Conservation (phyloP, 2,329 filamentous ascomycete genomes). For the Cladosporium sp. region DNA sequence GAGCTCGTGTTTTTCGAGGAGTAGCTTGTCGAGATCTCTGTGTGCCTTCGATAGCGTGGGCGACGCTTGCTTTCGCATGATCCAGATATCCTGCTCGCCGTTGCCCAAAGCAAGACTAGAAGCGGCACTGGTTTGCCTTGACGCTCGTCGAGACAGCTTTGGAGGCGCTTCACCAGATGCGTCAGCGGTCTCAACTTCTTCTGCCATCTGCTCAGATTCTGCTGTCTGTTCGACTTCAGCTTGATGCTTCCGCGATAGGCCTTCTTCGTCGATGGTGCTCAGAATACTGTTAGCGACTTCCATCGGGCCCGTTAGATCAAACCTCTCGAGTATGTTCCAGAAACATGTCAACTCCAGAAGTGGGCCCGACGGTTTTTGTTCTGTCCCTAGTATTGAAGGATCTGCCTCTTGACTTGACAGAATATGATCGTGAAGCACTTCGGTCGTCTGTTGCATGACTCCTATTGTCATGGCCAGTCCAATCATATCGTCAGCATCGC, state of each 20-base stretch:
- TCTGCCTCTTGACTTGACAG: neutral
- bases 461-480: slow-evolving; percentile 76
- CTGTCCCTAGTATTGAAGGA: neutral
- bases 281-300: slow-evolving; percentile 68
- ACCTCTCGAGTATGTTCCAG: slow-evolving; percentile 45
- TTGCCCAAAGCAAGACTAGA: neutral
- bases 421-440: slow-evolving; percentile 37
- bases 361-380: slow-evolving; percentile 26
- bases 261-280: slow-evolving; percentile 85
- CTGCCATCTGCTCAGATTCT: slow-evolving; percentile 68
- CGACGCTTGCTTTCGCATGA: slow-evolving; percentile 65
- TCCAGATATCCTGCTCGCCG: slow-evolving; percentile 49
- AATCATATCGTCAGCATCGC: slow-evolving; percentile 87
- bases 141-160: slow-evolving; percentile 21
- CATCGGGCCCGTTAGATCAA: slow-evolving; percentile 63
- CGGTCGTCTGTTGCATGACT: slow-evolving; percentile 64
- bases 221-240: slow-evolving; percentile 68
- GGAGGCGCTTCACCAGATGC: slow-evolving; percentile 52
- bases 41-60: slow-evolving; percentile 63
- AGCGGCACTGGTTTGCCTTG: slow-evolving; percentile 13
- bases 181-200: slow-evolving; percentile 65
- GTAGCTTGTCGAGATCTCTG: slow-evolving; percentile 56
- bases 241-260: slow-evolving; percentile 74
- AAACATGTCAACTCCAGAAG: slow-evolving; percentile 22
- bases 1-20: slow-evolving; percentile 57